Percentiles rank a stretch among this genome's conserved stretches.
These are phyloP conservation scores for Diplogelasinospora grovesii DNA, from an alignment of 495 filamentous ascomycete species.

Conservation along the genomic window DNA sequence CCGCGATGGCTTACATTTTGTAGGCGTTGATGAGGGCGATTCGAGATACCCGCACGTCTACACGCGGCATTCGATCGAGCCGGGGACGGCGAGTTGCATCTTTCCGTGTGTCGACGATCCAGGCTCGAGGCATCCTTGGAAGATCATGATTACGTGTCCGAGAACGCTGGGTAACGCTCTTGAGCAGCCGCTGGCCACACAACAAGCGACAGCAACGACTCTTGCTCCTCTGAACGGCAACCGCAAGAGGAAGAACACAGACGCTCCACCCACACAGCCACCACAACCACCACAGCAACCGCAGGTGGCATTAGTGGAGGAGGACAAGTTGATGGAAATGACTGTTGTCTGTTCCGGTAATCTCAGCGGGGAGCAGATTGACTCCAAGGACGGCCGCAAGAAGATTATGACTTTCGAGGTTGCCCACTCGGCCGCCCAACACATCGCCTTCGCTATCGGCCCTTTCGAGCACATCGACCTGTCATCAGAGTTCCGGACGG, in stretches of 20 bases:
- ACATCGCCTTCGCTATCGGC: conserved; percentile 86
- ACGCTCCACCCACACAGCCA: conserved; percentile 26
- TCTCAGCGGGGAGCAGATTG: conserved; percentile 68
- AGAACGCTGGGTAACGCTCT: conserved; percentile 82
- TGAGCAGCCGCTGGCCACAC: conserved; percentile 30
- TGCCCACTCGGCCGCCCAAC: conserved; percentile 63
- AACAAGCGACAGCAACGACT: conserved; percentile 13
- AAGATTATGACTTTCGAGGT: conserved; percentile 79
- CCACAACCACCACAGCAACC: no score
- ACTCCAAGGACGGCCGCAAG: conserved; percentile 64
- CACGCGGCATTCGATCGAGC: conserved; percentile 68
- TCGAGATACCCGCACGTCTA: conserved; percentile 83
- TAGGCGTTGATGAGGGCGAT: conserved; percentile 73
- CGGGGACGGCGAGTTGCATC: conserved; percentile 74
- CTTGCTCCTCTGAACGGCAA: conserved; percentile 9
- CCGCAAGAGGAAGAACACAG: conserved; percentile 30
- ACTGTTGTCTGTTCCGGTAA: conserved; percentile 86
- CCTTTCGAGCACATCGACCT: conserved; percentile 93
- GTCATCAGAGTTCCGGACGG: conserved; percentile 73
- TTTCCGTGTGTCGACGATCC: conserved; percentile 91
- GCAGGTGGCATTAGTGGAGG: conserved; percentile 37
- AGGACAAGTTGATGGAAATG: conserved; percentile 82
- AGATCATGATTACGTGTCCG: conserved; percentile 76
- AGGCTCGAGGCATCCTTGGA: conserved; percentile 74
- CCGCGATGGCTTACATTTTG: conserved; percentile 84